Base-by-base conservation (phyloP, 345 rosid species). In the Brassica incana region DNA sequence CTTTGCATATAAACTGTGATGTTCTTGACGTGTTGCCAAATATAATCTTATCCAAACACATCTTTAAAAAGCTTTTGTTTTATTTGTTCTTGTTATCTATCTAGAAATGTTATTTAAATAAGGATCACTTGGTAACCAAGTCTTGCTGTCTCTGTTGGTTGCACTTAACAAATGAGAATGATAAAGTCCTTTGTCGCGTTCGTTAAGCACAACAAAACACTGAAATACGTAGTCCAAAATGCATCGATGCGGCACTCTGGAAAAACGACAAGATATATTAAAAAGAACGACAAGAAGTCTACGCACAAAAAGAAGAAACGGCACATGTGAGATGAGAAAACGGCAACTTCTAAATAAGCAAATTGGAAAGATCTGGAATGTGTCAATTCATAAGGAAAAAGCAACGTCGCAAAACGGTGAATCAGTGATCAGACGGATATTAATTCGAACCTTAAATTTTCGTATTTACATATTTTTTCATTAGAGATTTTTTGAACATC, bases 21-120 rank as follows among this genome's bases (percentile, higher is more conserved):
- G 36, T 66, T 59, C 80, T 81, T 81, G 80, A 60, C 83, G 80
- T 81, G 83, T 76, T 76, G 77, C 72, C 77, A 76, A 76, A 35
- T 33, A 65, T 81, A 71, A 65, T 64, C 77, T 81, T 75, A 81
- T 81, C 80, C 80, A 76, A 76, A 66, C 67, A 64, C 59, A 69
- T 64, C 79, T 50, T 20, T 3, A 48, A 12, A 10, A 48, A 33
- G 18, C 58, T 50, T 50, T 50, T 50, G 58, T 50, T 50, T 50
- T 50, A 50, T 50, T 14, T 50, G 58, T 5, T 50, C 18, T 50
- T 50, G 18, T 14, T 50, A 14, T 50, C 58, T 50, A 50, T 50
- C 58, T 50, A 50, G 58, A 50, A 50, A 14, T 50, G 58, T 50
- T 50, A 48, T 48, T 45, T 48, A 12, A n/a, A 16, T 14, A 16